phyloP scores from a whole-genome alignment of 495 filamentous ascomycete genomes.

The Daldinia loculata region DNA sequence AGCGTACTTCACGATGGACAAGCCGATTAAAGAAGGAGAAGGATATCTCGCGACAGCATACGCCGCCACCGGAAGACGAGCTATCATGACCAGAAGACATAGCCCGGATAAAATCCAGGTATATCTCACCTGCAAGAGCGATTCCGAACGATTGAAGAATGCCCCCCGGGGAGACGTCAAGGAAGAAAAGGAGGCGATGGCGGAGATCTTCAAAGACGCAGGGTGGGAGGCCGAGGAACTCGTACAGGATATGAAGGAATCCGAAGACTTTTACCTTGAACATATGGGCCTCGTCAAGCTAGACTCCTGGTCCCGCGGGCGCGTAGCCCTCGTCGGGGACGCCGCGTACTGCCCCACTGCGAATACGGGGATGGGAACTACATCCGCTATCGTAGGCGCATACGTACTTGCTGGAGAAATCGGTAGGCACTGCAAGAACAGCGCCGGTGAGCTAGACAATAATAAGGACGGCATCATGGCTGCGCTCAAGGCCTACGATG shows the following conservation, averaged over 20 bases:
- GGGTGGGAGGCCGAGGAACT: conserved; percentile 57
- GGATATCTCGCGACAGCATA: conserved; percentile 48
- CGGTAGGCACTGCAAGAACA: conserved; percentile 38
- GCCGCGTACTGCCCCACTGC: conserved; percentile 60
- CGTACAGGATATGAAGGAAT: conserved; percentile 49
- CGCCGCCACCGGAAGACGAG: conserved; percentile 44
- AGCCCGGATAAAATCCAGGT: conserved; percentile 49
- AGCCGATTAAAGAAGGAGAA: conserved; percentile 48
- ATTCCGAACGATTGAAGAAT: conserved; percentile 43
- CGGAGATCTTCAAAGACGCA: conserved; percentile 48
- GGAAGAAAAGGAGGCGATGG: conserved; percentile 52
- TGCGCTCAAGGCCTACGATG: conserved; percentile 55
- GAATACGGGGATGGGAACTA: conserved; percentile 61
- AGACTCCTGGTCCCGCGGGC: conserved; percentile 51
- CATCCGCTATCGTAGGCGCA: conserved; percentile 56
- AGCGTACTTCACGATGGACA: conserved; percentile 55
- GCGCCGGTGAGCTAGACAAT: neutral
- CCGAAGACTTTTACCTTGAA: conserved; percentile 59
- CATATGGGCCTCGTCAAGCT: conserved; percentile 57
- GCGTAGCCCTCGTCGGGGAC: conserved; percentile 60
- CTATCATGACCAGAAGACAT: conserved; percentile 53
- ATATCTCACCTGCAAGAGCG: conserved; percentile 47
- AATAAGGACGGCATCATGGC: conserved; percentile 3
- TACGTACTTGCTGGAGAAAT: conserved; percentile 65
- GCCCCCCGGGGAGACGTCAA: conserved; percentile 45